Evolutionary conservation across 2,329 filamentous ascomycete genomes (phyloP).

Genomic region (Aspergillus aculeatus): DNA sequence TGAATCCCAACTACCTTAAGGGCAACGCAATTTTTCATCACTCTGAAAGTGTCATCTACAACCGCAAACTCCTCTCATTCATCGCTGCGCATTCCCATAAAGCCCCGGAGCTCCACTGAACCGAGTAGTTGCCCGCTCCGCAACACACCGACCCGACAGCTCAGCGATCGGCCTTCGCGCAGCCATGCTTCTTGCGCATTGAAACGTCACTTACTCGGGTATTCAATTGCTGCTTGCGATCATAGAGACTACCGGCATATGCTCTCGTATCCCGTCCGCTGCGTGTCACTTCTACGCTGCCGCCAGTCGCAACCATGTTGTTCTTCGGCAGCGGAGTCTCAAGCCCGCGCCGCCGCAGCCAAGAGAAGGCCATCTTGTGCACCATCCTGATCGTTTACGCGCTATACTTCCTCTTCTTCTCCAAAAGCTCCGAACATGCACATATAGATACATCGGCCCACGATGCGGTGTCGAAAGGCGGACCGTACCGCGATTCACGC

Average conservation of each 20-base stretch:
- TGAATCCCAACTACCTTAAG: neutral
- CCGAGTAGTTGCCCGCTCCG: neutral
- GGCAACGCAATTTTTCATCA: neutral
- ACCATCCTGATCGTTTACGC: conserved; percentile 35
- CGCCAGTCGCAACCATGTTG: conserved; percentile 26
- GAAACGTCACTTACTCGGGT: neutral
- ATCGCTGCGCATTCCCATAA: neutral
- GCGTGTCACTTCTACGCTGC: neutral
- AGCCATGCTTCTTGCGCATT: conserved; percentile 6
- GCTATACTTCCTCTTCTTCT: conserved; percentile 36
- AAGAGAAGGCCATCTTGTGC: conserved; percentile 34
- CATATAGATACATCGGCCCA: conserved; percentile 11
- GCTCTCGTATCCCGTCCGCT: neutral
- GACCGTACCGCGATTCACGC: conserved; percentile 14
- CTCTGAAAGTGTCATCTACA: neutral
- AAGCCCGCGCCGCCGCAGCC: conserved; percentile 35
- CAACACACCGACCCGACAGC: neutral
- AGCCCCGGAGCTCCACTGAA: neutral
- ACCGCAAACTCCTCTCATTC: neutral
- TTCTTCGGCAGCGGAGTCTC: conserved; percentile 35
- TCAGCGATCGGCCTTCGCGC: conserved; percentile 4
- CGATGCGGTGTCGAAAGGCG: conserved; percentile 10
- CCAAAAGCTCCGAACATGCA: conserved; percentile 16
- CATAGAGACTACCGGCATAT: neutral
- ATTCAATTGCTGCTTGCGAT: neutral